phyloP scores from a whole-genome alignment of 2,329 filamentous ascomycete species.

The Claviceps sp. region DNA sequence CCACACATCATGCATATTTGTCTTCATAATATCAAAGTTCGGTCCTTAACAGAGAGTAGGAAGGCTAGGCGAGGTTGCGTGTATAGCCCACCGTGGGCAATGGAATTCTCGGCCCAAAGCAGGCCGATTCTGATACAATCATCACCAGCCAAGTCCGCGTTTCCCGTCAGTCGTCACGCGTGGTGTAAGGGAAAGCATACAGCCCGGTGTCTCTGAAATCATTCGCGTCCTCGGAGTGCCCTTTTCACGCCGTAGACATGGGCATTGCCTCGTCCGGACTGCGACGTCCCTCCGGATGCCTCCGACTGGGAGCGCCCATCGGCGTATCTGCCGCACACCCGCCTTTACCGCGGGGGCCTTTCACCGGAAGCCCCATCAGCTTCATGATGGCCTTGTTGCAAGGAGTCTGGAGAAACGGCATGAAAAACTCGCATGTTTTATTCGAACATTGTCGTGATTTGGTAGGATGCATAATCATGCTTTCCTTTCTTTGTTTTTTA shows the following conservation, averaged over 20 bases:
- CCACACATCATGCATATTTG: too few relatives aligned
- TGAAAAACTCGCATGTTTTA: not conserved
- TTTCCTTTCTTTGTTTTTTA: too few relatives aligned
- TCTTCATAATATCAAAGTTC: too few relatives aligned
- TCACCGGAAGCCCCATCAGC: not conserved
- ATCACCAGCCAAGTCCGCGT: not conserved
- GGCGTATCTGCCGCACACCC: not conserved
- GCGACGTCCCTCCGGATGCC: not conserved
- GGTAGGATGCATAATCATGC: not conserved
- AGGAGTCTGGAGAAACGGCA: not conserved
- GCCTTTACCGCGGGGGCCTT: not conserved
- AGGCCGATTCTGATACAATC: not conserved
- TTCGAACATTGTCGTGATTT: not conserved
- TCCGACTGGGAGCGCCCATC: not conserved
- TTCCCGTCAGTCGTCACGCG: not conserved
- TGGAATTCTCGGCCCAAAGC: not conserved
- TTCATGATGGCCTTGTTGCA: not conserved
- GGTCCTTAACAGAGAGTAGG: not conserved
- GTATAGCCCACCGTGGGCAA: too few relatives aligned
- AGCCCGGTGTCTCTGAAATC: not conserved
- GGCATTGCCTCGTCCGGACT: not conserved
- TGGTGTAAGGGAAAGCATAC: not conserved
- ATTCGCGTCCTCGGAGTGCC: not conserved
- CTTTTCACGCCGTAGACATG: not conserved
- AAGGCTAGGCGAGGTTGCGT: not conserved